Evolutionary conservation across 148 eudicot genomes (phyloP).

Genomic region (Arctostaphylos glauca): DNA sequence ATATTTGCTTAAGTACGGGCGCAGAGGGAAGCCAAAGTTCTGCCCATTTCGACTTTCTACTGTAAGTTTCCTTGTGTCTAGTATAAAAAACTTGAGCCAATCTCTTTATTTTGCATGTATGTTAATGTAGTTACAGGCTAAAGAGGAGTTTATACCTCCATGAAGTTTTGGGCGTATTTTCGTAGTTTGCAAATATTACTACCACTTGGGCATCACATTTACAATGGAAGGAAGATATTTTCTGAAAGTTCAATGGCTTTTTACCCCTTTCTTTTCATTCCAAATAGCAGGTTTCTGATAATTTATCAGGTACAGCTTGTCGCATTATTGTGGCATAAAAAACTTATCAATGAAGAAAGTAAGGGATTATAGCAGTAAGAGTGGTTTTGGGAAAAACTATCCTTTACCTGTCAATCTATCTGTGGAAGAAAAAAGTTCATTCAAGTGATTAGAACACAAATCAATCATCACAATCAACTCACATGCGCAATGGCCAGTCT

Average conservation of each 20-base stretch:
- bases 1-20: conserved; percentile 49
- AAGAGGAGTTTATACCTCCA: conserved; percentile 10
- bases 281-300: background rate
- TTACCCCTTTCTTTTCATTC: background rate
- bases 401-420: background rate
- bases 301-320: background rate
- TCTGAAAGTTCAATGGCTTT: background rate
- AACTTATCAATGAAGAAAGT: background rate
- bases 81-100: background rate
- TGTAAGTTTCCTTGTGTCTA: conserved; percentile 29
- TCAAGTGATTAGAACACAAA: background rate
- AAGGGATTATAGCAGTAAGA: background rate
- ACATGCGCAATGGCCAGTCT: background rate
- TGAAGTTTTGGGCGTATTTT: conserved; percentile 3
- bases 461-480: background rate
- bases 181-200: background rate
- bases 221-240: background rate
- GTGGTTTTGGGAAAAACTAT: background rate
- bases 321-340: background rate
- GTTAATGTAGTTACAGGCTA: background rate
- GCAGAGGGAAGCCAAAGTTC: conserved; percentile 60
- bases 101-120: background rate
- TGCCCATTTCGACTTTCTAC: conserved; percentile 51
- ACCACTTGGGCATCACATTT: background rate
- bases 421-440: background rate